Conservation (phyloP, 306 rosid genomes). For the Pueraria montana region DNA sequence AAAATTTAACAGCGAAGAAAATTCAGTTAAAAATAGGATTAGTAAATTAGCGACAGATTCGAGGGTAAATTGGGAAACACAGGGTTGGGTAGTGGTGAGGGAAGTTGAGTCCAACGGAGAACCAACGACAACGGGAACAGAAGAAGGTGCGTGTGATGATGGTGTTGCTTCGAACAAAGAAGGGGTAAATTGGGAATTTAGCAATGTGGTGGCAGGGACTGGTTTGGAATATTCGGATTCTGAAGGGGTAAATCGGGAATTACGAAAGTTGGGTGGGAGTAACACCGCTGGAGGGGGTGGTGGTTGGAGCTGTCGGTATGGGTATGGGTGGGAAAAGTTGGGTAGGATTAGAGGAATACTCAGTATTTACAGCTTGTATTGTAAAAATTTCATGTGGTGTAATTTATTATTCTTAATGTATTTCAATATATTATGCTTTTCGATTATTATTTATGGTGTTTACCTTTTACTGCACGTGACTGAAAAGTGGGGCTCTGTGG, state of each 20-base stretch:
- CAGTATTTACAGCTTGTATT: conserved; percentile 40
- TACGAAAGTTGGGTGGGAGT: conserved; percentile 28
- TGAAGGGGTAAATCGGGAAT: conserved; percentile 53
- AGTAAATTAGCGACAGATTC: conserved; percentile 58
- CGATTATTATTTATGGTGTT: conserved; percentile 6
- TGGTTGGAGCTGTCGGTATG: conserved; percentile 48
- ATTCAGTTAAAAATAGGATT: conserved; percentile 53
- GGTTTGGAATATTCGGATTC: conserved; percentile 50
- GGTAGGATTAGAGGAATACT: conserved; percentile 19
- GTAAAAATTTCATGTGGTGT: conserved; percentile 22
- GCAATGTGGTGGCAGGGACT: conserved; percentile 21
- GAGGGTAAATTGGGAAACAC: conserved; percentile 79
- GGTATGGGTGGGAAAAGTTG: conserved; percentile 35
- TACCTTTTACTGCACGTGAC: background rate
- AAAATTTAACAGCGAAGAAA: background rate
- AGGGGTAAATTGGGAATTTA: conserved; percentile 35
- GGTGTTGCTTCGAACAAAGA: too few relatives aligned
- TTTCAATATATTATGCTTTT: conserved; percentile 33
- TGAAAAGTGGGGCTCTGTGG: background rate
- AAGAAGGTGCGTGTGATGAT: conserved; percentile 5
- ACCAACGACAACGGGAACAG: background rate
- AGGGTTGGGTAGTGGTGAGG: conserved; percentile 78
- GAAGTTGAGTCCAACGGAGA: conserved; percentile 31
- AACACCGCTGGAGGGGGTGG: conserved; percentile 44
- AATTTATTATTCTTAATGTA: conserved; percentile 34